Evolutionary conservation across 2,329 filamentous ascomycete species (phyloP), one percentile per base, ranked within the genome.

Genomic region (Beauveria bassiana): DNA sequence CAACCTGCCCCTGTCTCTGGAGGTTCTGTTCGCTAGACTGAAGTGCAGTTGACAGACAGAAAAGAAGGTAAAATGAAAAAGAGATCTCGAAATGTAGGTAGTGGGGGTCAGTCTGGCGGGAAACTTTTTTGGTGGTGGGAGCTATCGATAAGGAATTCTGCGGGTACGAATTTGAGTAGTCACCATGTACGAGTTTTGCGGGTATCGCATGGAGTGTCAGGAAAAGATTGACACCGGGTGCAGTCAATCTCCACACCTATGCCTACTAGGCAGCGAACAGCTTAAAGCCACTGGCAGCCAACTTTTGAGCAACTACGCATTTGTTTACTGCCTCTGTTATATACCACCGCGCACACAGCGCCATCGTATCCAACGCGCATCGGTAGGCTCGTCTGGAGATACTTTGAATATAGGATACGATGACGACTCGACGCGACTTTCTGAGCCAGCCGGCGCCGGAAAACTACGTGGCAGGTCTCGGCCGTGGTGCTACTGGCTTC

Each of bases 401-500:
- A 59, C 5, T 22, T 24, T 28, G 31, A 18, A 14, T 22, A 26
- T 18, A 22, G 20, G 57, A 20, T 64, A 76, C 65, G n/a, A 84
- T 84, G 81, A 75, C 81, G 55, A 77, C 75, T 69, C 88, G 91
- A 79, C 83, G 84, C 71, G 92, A 97, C 76, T 98, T 98, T 71
- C 77, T 98, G 64, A 93, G 84, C 76, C 92, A 96, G 75, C 87
- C 89, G 64, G 89, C 89, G 61, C 89, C 89, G 14, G 89, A 92
- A 69, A 93, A 93, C 75, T 93, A 93, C 71, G 93, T 99, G 65
- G 95, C 95, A 66, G 95, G 95, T 84, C 87, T 99, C 65, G 95
- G 95, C 77, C 90, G 96, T 82, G 95, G 95, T 77, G 96, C 96
- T 24, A 99, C 95, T 8, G 95, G 96, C 64, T 99, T 99, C 78